Base-by-base conservation (phyloP, 2,329 filamentous ascomycete species). In the Sclerotiophoma versabilis region DNA sequence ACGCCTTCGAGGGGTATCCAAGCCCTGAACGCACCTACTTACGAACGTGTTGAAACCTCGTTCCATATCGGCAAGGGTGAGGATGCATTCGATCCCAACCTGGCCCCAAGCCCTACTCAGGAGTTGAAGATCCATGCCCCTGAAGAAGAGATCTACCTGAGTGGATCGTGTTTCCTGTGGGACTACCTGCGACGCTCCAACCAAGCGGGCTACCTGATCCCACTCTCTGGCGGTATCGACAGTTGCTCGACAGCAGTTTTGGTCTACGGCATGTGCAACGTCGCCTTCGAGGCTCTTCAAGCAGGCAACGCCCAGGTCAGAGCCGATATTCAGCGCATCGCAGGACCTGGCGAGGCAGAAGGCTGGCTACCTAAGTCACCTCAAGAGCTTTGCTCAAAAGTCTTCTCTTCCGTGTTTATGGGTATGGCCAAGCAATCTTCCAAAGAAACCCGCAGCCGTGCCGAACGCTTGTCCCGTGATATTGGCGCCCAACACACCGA, bases 401-500 rank as follows among this genome's bases (percentile, higher is more conserved):
- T 89, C 32, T 86, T 89, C 62, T 81, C 83, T 60, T 91, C 64
- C 9, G 60, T 65, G 19, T 72, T 66, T 44, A 63, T 72, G 60
- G 67, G 63, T 25, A 65, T 65, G 62, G 49, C 55, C 5, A 45
- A 56, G 7, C 50, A 58, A 19, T 50, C 46, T 10, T 54, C 48
- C 30, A 32, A 43, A 12, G 59, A 62, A 17, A 58, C 90, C 0
- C 64, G 90, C 9, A 78, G 81, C 39, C 80, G 91, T 23, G 88
- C 91, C 1, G 83, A 83, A 65, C 79, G 83, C 0, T 80, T 93
- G 2, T 75, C 80, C 1, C 68, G 78, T 4, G 80, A 78, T 4
- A 91, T 93, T 46, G 90, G 90, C 3, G 80, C 84, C 14, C 87
- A 92, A 65, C 91, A 95, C 68, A 80, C 84, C 4, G 54, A 57